A percentile compares a stretch with the other conserved stretches of the same genome.
These are phyloP conservation scores for Starmerella apicola DNA, from an alignment of 805 yeast genomes.

Conservation along the genomic window DNA sequence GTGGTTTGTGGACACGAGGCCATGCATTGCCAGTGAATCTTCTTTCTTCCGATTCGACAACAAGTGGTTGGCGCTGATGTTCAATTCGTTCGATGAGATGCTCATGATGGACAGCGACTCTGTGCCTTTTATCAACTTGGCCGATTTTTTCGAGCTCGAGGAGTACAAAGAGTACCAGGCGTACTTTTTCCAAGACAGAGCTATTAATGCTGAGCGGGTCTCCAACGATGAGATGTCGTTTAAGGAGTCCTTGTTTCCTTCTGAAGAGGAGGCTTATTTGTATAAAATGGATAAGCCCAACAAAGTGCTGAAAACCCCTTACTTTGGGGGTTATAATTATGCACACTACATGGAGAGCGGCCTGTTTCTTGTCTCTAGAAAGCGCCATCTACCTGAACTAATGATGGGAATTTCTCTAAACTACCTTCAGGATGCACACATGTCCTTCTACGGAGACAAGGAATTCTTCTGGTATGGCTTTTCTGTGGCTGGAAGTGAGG, in stretches of 20 bases:
- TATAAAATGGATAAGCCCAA: background rate
- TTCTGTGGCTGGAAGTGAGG: constrained; percentile 1
- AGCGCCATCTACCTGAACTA: constrained; percentile 3
- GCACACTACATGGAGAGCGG: constrained; percentile 5
- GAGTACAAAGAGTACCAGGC: constrained; percentile 2
- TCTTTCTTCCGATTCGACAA: background rate
- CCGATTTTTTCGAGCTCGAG: background rate
- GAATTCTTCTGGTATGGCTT: constrained; percentile 10
- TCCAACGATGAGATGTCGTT: background rate
- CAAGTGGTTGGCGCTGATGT: constrained; percentile 5
- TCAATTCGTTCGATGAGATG: constrained; percentile 7
- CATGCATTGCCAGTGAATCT: background rate
- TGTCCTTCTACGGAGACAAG: constrained; percentile 4
- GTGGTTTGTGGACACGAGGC: background rate
- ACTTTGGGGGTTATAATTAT: too few relatives aligned
- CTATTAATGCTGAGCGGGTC: background rate
- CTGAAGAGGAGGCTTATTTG: background rate
- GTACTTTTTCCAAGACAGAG: constrained; percentile 7
- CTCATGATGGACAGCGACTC: constrained; percentile 4
- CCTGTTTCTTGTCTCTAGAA: constrained; percentile 1
- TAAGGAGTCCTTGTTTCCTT: background rate
- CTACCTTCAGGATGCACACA: background rate
- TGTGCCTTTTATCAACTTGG: constrained; percentile 1
- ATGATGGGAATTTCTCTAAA: constrained; percentile 1
- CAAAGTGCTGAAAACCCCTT: too few relatives aligned